Conservation (phyloP, 2,329 filamentous ascomycete genomes). For the Talaromyces marneffei region DNA sequence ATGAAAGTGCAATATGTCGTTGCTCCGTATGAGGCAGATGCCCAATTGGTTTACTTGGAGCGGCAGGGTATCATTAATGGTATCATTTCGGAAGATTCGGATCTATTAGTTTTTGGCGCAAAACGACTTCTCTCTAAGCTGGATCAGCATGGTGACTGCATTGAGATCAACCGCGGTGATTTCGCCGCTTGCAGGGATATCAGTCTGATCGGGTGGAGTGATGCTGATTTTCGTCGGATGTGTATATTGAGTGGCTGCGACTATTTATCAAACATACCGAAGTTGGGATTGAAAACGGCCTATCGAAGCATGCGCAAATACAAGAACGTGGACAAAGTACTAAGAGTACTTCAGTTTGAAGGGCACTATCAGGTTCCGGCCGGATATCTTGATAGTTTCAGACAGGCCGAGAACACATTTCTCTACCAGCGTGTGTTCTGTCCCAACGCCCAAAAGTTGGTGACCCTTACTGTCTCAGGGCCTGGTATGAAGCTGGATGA, state of each 20-base stretch:
- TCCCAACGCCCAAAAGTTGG: conserved; percentile 62
- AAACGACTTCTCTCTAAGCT: conserved; percentile 88
- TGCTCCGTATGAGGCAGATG: conserved; percentile 93
- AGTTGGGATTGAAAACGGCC: conserved; percentile 87
- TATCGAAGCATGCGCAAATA: conserved; percentile 85
- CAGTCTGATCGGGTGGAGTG: conserved; percentile 85
- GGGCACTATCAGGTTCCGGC: conserved; percentile 75
- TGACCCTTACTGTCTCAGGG: conserved; percentile 66
- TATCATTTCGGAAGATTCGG: conserved; percentile 93
- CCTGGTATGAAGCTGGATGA: conserved; percentile 59
- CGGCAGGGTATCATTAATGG: conserved; percentile 75
- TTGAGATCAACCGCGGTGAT: conserved; percentile 83
- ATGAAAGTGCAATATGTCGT: conserved; percentile 79
- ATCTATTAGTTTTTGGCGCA: conserved; percentile 90
- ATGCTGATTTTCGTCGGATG: conserved; percentile 88
- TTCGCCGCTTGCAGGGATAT: conserved; percentile 86
- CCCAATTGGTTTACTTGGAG: conserved; percentile 93
- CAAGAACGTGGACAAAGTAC: conserved; percentile 74
- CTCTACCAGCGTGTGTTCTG: conserved; percentile 93
- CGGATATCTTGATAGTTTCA: conserved; percentile 74
- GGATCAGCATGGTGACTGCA: conserved; percentile 85
- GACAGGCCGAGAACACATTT: conserved; percentile 85
- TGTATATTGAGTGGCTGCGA: conserved; percentile 95
- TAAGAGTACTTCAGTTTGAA: conserved; percentile 82
- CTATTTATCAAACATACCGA: conserved; percentile 79